phyloP scores from a whole-genome alignment of 2,329 filamentous ascomycete genomes.

The Hirsutella thompsonii region DNA sequence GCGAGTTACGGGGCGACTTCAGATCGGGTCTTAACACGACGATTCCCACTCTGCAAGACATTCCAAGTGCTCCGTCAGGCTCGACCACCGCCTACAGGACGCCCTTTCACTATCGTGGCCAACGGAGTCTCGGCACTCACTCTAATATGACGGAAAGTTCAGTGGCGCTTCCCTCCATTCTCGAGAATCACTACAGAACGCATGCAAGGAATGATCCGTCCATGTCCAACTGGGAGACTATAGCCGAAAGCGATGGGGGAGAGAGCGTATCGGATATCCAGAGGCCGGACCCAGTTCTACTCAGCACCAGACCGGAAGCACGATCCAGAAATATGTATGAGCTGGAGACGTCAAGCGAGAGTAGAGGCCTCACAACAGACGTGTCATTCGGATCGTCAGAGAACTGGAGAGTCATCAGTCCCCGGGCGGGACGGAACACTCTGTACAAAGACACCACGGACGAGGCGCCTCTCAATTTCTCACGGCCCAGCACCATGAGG shows the following conservation, averaged over 20 bases:
- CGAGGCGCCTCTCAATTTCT: constrained; percentile 24
- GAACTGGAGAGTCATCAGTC: constrained; percentile 21
- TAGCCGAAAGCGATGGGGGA: constrained; percentile 10
- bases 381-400: constrained; percentile 22
- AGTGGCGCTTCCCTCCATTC: constrained; percentile 14
- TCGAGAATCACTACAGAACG: constrained; percentile 4
- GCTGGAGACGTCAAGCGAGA: constrained; percentile 8
- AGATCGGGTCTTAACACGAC: constrained; percentile 14
- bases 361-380: constrained; percentile 13
- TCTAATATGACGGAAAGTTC: constrained; percentile 21
- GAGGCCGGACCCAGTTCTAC: constrained; percentile 11
- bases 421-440: constrained; percentile 8
- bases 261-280: constrained; percentile 12
- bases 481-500: constrained; percentile 13
- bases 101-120: constrained; percentile 3
- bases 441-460: constrained; percentile 21
- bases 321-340: constrained; percentile 11
- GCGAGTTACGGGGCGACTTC: constrained; percentile 9
- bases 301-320: constrained; percentile 6
- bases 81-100: constrained; percentile 3
- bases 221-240: constrained; percentile 9
- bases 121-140: constrained; percentile 10
- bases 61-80: constrained; percentile 11
- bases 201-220: constrained; percentile 2
- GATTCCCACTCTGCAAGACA: constrained; percentile 14